Base-by-base conservation (phyloP, 331 rosid species). In the Pyrus hybrid region DNA sequence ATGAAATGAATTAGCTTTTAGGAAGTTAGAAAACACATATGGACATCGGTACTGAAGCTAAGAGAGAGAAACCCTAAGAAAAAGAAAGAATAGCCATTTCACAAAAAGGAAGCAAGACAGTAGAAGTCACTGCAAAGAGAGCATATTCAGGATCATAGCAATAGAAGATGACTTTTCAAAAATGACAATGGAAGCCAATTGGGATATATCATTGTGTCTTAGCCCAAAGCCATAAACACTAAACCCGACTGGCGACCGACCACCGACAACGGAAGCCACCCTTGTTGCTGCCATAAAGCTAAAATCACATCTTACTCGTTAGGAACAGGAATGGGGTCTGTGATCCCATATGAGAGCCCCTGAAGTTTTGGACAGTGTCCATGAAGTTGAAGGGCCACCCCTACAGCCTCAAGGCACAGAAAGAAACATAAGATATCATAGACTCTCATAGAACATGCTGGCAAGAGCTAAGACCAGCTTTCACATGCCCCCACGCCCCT, bases 381-480 rank as follows among this genome's bases (percentile, higher is more conserved):
- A 68, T 65, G 12, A 67, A n/a, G 60, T 32, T 21, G 32, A 68
- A 78, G 74, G 23, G 37, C 83, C 75, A 77, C 82, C 69, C 67
- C 67, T 30, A 63, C 22, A 16, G 66, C 12, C 81, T 43, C 84
- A 62, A 76, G 12, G 10, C 37, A 16, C 21, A 9, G 8, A 32
- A 66, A 0, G 20, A 5, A 13, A 67, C 70, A 67, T n/a, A n/a
- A 33, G 49, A 66, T 63, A 64, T 20, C 5, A 20, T 32, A 64
- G 47, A 33, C 47, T 56, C 18, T 8, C 47, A 71, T 53, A 83
- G 32, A 71, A 82, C 79, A 68, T 87, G 85, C 78, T 87, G 90
- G 88, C 84, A 83, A 79, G 76, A 71, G 85, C 72, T 43, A 81
- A 80, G 86, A 83, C 86, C 86, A 88, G 88, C 92, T 32, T 86